A percentile compares a stretch with the other conserved stretches of the same genome.
Evolutionary conservation across 306 rosid genomes (phyloP).

Genomic region (Aeschynomene evenia): DNA sequence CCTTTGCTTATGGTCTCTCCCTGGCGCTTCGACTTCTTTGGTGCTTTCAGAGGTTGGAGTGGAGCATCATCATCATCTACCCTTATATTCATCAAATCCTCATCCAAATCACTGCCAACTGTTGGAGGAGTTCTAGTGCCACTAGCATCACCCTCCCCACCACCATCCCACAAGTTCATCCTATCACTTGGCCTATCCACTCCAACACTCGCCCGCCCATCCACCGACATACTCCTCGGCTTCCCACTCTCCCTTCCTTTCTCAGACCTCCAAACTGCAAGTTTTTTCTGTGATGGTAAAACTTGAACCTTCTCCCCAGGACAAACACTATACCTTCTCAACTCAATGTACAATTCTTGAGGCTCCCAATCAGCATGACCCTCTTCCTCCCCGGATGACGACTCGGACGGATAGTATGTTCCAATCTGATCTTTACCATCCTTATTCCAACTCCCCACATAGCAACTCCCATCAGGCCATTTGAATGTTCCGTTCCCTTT

Average conservation of each 20-base stretch:
- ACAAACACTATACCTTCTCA: constrained; percentile 48
- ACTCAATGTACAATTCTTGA: constrained; percentile 54
- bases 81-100: constrained; percentile 34
- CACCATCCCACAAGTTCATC: constrained; percentile 60
- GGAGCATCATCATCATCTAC: constrained; percentile 33
- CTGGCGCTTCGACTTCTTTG: constrained; percentile 61
- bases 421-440: constrained; percentile 65
- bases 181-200: constrained; percentile 65
- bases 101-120: constrained; percentile 39
- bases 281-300: constrained; percentile 83
- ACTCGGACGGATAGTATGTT: constrained; percentile 46
- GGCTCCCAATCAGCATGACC: constrained; percentile 71
- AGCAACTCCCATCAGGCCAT: constrained; percentile 74
- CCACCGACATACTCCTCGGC: constrained; percentile 71
- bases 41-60: constrained; percentile 44
- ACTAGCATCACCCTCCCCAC: constrained; percentile 17
- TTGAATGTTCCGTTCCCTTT: constrained; percentile 68
- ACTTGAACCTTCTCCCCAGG: constrained; percentile 67
- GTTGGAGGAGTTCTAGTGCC: constrained; percentile 36
- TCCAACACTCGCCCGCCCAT: constrained; percentile 66
- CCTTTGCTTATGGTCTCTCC: constrained; percentile 83
- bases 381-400: constrained; percentile 33
- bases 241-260: constrained; percentile 43
- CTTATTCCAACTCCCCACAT: constrained; percentile 66
- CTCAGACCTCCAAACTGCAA: constrained; percentile 74